Evolutionary conservation across 2,329 filamentous ascomycete species (phyloP), one percentile per base, ranked within the genome.

Genomic region (Geoglossum cookeanum): DNA sequence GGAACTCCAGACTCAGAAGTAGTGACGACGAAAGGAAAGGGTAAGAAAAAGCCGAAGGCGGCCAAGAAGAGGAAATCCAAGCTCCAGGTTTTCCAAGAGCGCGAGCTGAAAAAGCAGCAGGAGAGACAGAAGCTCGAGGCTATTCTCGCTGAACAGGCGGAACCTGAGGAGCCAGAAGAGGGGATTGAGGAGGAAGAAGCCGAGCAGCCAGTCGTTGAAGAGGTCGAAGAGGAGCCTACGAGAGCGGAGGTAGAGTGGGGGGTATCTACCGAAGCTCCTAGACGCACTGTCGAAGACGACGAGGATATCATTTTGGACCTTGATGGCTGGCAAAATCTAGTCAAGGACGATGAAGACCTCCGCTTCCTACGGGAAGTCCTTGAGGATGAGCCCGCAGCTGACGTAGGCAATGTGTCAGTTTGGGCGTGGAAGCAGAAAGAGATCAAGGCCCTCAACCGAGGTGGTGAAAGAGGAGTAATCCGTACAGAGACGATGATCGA

Each of bases 351-450:
- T 4, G 83, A 86, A 66, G 80, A 85, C 64, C 68, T 85, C 42
- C 70, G 68, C 15, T 76, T 77, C 62, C 74, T 84, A 48, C 72
- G 71, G 58, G 68, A 75, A 47, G 74, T 76, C 1, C 66, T 85
- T 55, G 67, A 71, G 8, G 68, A 72, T 2, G 68, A 74, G 44
- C 59, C 69, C 11, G 65, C 71, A 32, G 74, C 75, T 37, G 70
- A 74, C 29, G 69, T 85, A 58, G 75, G 75, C 39, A 78, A 83
- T 65, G 70, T 78, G 37, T 73, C 77, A 55, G 73, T 78, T 35
- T 87, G 82, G 81, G 78, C 81, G 4, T 85, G 80, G 78, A 82
- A 80, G 64, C 81, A 86, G 64, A 84, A 85, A 63, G 78, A 84
- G 63, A 80, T 85, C 70, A 86, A 87, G 67, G 73, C 79, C 45